Percentiles rank a stretch among this genome's conserved stretches.
phyloP scores from a whole-genome alignment of 129 eudicot species.

The Ambrosia artemisiifolia region DNA sequence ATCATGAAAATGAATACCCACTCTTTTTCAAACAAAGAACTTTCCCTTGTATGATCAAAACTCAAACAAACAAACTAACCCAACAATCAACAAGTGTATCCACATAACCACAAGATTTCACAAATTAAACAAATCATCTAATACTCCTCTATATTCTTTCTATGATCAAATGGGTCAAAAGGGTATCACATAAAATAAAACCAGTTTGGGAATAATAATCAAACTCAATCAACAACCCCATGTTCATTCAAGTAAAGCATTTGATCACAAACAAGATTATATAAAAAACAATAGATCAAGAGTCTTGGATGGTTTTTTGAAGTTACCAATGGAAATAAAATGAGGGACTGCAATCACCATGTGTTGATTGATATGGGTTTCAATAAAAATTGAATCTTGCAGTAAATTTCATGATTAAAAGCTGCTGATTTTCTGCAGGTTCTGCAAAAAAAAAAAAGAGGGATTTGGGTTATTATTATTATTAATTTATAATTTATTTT shows the following conservation, averaged over 20 bases:
- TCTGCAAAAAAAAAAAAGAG: neutral
- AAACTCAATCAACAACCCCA: slow-evolving; percentile 2
- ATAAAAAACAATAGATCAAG: neutral
- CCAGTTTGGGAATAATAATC: neutral
- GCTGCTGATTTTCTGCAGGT: slow-evolving; percentile 20
- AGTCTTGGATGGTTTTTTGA: slow-evolving; percentile 16
- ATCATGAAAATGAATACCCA: neutral
- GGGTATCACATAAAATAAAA: slow-evolving; percentile 10
- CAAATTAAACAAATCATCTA: neutral
- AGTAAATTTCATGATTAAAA: slow-evolving; percentile 21
- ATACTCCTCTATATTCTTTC: neutral
- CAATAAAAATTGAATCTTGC: slow-evolving; percentile 22
- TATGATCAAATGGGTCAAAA: slow-evolving; percentile 17
- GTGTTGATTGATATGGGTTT: slow-evolving; percentile 14
- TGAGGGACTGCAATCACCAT: slow-evolving; percentile 44
- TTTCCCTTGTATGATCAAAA: too few relatives aligned
- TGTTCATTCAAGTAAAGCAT: neutral
- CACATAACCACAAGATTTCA: neutral
- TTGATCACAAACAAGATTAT: neutral
- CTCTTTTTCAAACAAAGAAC: neutral
- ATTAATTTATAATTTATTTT: neutral
- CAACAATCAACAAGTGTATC: slow-evolving; percentile 18
- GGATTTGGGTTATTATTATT: slow-evolving; percentile 1
- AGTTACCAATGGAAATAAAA: slow-evolving; percentile 39
- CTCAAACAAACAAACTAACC: slow-evolving; percentile 3